Percentiles rank a stretch among this genome's conserved stretches.
These are phyloP conservation scores for Fusarium anguioides DNA, from an alignment of 2,329 filamentous ascomycete species.

Conservation along the genomic window DNA sequence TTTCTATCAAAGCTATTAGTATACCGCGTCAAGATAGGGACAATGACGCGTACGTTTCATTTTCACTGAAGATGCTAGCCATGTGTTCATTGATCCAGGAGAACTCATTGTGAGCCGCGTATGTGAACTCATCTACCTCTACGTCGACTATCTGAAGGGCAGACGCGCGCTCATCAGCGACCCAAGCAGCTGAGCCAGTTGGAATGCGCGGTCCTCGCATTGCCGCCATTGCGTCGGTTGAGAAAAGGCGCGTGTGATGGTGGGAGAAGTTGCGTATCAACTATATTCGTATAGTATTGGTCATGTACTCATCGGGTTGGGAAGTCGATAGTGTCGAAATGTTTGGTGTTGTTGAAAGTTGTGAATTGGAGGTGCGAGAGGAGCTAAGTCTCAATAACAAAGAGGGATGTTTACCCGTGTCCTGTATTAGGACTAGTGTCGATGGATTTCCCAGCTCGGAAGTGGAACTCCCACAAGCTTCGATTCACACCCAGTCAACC, in stretches of 20 bases:
- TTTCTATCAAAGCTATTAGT: conserved; percentile 67
- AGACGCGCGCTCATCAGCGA: conserved; percentile 83
- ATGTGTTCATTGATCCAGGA: conserved; percentile 99
- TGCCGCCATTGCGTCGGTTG: conserved; percentile 52
- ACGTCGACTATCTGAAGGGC: conserved; percentile 79
- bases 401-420: conserved; percentile 30
- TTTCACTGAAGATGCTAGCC: conserved; percentile 89
- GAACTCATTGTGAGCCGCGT: conserved; percentile 90
- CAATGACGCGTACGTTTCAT: conserved; percentile 74
- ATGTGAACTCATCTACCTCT: conserved; percentile 93
- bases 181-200: conserved; percentile 87
- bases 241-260: conserved; percentile 6
- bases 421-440: conserved; percentile 15
- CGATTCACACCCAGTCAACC: conserved; percentile 22
- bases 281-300: conserved; percentile 27
- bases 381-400: conserved; percentile 36
- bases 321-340: conserved; percentile 19
- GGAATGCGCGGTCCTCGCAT: conserved; percentile 70
- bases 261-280: conserved; percentile 23
- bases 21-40: conserved; percentile 1
- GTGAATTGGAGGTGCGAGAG: conserved; percentile 35
- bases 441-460: conserved; percentile 10
- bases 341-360: conserved; percentile 29
- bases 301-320: conserved; percentile 42
- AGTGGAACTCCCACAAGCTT: conserved; percentile 24